Conservation (phyloP, 805 yeast genomes). For the Candida awuae region DNA sequence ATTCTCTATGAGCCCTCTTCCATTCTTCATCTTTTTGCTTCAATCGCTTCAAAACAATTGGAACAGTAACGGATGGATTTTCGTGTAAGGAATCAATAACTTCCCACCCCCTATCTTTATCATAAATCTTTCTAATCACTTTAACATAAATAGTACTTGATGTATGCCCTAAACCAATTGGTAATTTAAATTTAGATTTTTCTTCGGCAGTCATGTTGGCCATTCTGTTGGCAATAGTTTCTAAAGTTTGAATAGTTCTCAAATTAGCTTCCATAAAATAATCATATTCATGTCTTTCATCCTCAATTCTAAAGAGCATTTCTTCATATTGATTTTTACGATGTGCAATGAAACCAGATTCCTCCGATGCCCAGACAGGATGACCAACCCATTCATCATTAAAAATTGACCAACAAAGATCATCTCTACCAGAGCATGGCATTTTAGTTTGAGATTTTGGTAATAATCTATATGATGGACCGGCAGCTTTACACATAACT, state of each 20-base stretch:
- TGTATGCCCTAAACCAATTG: constrained; percentile 89
- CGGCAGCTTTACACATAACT: constrained; percentile 85
- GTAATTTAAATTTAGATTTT: constrained; percentile 67
- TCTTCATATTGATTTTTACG: constrained; percentile 97
- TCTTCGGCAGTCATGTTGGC: constrained; percentile 91
- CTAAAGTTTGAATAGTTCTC: constrained; percentile 90
- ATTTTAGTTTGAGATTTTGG: constrained; percentile 91
- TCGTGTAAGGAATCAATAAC: constrained; percentile 94
- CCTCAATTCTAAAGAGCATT: constrained; percentile 88
- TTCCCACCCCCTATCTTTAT: constrained; percentile 90
- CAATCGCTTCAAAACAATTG: constrained; percentile 82
- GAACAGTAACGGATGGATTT: constrained; percentile 91
- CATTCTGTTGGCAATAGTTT: constrained; percentile 88
- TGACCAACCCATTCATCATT: constrained; percentile 99
- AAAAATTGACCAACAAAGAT: constrained; percentile 97
- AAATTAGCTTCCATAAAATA: constrained; percentile 90
- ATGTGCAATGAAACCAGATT: constrained; percentile 98
- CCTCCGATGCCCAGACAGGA: constrained; percentile 99
- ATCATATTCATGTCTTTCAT: constrained; percentile 96
- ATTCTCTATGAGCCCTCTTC: constrained; percentile 95
- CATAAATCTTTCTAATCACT: constrained; percentile 86
- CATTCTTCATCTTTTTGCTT: constrained; percentile 99
- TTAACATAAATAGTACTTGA: constrained; percentile 88
- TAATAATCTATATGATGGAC: constrained; percentile 86
- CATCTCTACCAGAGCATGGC: constrained; percentile 98